Percentiles rank a stretch among this genome's conserved stretches.
Evolutionary conservation across 768 basidiomycete genomes (phyloP).

Genomic region (Phaffia australis): DNA sequence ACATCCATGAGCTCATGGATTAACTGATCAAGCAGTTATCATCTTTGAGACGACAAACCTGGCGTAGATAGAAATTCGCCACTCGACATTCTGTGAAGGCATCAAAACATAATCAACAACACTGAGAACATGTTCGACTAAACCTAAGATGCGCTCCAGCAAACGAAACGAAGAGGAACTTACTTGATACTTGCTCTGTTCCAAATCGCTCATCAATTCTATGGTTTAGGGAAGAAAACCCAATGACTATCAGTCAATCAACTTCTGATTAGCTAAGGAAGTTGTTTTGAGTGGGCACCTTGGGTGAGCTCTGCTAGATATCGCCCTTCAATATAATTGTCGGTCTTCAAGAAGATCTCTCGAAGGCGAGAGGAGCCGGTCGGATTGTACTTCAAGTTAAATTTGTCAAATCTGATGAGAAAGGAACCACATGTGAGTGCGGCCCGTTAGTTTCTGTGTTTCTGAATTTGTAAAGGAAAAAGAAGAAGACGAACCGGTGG

Average conservation of each 20-base stretch:
- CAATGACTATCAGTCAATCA: not conserved
- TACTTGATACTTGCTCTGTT: constrained; percentile 97
- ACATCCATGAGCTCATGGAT: constrained; percentile 28
- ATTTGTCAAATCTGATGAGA: constrained; percentile 78
- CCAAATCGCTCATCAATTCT: constrained; percentile 97
- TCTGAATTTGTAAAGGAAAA: not conserved
- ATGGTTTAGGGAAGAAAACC: not conserved
- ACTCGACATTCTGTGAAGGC: constrained; percentile 71
- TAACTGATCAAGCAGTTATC: not conserved
- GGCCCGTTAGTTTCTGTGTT: no score
- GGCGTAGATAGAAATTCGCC: constrained; percentile 93
- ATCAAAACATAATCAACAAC: not conserved
- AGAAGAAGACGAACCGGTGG: constrained; percentile 5
- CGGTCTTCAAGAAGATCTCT: constrained; percentile 97
- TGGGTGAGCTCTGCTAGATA: constrained; percentile 91
- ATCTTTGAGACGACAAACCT: constrained; percentile 38
- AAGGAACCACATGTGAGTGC: not conserved
- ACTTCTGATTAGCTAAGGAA: not conserved
- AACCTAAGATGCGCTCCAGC: not conserved
- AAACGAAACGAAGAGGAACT: constrained; percentile 6
- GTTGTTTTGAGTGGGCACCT: constrained; percentile 44
- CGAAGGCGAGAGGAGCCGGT: constrained; percentile 83
- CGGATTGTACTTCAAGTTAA: constrained; percentile 63
- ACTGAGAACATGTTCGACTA: not conserved
- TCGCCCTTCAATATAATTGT: constrained; percentile 81